Conservation (phyloP, 352 stramenopile species). For the Sclerospora graminicola region DNA sequence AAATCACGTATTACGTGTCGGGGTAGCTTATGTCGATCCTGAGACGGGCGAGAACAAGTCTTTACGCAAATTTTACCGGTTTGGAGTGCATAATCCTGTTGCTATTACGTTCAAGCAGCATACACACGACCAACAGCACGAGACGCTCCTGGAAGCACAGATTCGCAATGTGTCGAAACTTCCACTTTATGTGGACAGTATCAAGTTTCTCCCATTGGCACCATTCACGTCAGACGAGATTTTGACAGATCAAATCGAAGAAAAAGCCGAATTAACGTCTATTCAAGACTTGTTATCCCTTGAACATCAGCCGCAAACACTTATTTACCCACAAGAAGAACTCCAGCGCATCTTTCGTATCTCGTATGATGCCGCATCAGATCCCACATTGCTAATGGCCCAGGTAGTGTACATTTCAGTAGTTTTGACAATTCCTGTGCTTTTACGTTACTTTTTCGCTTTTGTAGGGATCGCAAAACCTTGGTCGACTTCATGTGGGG, state of each 20-base stretch:
- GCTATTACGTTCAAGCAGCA: constrained; percentile 80
- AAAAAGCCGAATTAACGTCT: constrained; percentile 1
- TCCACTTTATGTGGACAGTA: constrained; percentile 69
- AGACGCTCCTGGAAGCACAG: constrained; percentile 65
- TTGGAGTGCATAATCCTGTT: constrained; percentile 84
- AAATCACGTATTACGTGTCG: constrained; percentile 77
- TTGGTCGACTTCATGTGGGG: constrained; percentile 65
- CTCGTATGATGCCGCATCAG: constrained; percentile 28
- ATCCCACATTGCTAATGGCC: constrained; percentile 17
- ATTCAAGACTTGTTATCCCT: constrained; percentile 26
- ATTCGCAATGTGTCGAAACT: constrained; percentile 80
- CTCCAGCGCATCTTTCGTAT: constrained; percentile 67
- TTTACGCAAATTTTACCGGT: constrained; percentile 88
- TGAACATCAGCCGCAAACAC: constrained; percentile 25
- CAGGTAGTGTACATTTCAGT: constrained; percentile 29
- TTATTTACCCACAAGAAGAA: constrained; percentile 71
- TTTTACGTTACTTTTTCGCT: too few relatives aligned
- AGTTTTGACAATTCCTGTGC: too few relatives aligned
- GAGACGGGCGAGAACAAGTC: constrained; percentile 73
- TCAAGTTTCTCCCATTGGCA: constrained; percentile 54
- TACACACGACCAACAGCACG: constrained; percentile 22
- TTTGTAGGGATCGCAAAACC: constrained; percentile 41
- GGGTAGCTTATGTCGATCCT: constrained; percentile 66
- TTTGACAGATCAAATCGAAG: constrained; percentile 1
- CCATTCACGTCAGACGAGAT: constrained; percentile 50